Evolutionary conservation across 805 yeast genomes (phyloP).

Genomic region (Candida endomychidarum): DNA sequence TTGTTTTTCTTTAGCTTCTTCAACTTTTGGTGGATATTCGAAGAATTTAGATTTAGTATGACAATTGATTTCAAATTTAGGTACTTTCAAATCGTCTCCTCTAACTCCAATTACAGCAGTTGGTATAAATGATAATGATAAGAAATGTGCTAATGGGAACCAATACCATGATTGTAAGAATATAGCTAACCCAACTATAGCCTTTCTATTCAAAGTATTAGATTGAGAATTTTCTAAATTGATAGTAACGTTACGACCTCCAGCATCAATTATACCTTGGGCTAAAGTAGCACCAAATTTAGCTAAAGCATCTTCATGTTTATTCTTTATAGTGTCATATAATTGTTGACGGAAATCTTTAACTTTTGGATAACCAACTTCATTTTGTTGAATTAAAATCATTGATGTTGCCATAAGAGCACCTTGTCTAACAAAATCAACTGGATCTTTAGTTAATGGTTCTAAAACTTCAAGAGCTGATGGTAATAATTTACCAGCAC

Average conservation of each 20-base stretch:
- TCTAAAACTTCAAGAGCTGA: conserved; percentile 90
- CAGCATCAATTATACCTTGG: conserved; percentile 97
- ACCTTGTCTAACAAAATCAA: conserved; percentile 97
- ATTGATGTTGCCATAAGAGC: conserved; percentile 89
- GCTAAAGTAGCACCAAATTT: conserved; percentile 97
- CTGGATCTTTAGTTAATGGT: conserved; percentile 90
- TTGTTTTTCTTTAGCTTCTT: conserved; percentile 74
- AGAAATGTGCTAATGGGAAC: conserved; percentile 95
- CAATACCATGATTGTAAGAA: conserved; percentile 97
- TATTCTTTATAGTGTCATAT: conserved; percentile 74
- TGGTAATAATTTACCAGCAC: conserved; percentile 90
- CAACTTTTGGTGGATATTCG: conserved; percentile 86
- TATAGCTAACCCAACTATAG: conserved; percentile 87
- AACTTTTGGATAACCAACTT: conserved; percentile 76
- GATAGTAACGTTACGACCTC: conserved; percentile 96
- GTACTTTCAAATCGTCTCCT: conserved; percentile 74
- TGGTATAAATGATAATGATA: conserved; percentile 88
- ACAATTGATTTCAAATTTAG: conserved; percentile 78
- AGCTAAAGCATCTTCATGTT: conserved; percentile 95
- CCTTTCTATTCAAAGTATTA: conserved; percentile 84
- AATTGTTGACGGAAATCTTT: conserved; percentile 71
- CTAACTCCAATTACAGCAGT: conserved; percentile 87
- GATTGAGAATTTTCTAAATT: conserved; percentile 85
- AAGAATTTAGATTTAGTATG: conserved; percentile 77
- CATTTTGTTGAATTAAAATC: conserved; percentile 87